Evolutionary conservation across 2,329 filamentous ascomycete species (phyloP).

Genomic region (Drechmeria coniospora): DNA sequence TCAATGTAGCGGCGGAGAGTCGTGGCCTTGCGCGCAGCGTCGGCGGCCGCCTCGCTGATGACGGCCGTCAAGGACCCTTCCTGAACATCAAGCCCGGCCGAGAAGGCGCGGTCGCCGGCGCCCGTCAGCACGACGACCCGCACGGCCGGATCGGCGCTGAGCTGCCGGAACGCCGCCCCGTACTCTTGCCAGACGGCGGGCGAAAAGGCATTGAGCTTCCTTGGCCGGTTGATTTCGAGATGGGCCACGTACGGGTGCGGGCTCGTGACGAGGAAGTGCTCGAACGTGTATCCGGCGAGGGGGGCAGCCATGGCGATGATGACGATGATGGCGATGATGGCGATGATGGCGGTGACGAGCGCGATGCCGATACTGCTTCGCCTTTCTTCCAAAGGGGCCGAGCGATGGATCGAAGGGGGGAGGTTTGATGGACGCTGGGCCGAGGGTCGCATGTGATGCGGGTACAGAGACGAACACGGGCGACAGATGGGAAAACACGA

Average conservation of each 20-base stretch:
- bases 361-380: no score
- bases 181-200: constrained; percentile 80
- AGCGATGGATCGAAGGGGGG: no score
- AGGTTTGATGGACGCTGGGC: no score
- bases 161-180: constrained; percentile 50
- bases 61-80: constrained; percentile 24
- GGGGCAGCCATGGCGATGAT: constrained; percentile 5
- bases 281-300: constrained; percentile 30
- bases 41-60: constrained; percentile 19
- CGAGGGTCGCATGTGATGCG: no score
- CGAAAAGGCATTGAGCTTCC: constrained; percentile 79
- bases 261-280: constrained; percentile 60
- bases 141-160: constrained; percentile 57
- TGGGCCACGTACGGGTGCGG: constrained; percentile 65
- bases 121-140: constrained; percentile 68
- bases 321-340: constrained; percentile 1
- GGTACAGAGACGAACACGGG: no score
- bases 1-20: constrained; percentile 51
- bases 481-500: no score
- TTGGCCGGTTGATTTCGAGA: constrained; percentile 76
- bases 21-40: constrained; percentile 50
- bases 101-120: constrained; percentile 72
- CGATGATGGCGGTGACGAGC: no score
- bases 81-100: constrained; percentile 68
- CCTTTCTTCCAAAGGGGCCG: no score